Base-by-base conservation (phyloP, 371 early-diverging fungal genomes). In the Capillidium rhysosporum region DNA sequence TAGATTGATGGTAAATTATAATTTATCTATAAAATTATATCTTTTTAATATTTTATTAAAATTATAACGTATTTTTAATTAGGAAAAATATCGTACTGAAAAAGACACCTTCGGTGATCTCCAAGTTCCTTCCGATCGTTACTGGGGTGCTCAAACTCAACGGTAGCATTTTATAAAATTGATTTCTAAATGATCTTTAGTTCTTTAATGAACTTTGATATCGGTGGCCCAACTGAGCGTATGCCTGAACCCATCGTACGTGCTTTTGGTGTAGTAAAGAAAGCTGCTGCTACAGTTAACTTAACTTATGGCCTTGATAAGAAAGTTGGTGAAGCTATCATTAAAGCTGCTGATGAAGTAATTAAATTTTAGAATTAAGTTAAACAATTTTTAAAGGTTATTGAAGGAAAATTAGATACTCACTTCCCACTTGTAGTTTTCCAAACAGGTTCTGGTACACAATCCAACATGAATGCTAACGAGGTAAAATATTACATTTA, bases 361-460 rank as follows among this genome's bases (percentile, higher is more conserved):
- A 26, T 43, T 34, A 24, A n/a, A 45, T 14, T n/a, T 38, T 20
- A 12, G 18, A 20, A 48, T 41, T 20, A 16, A 2, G 5, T 41
- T 41, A 23, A 7, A 16, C 1, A 61, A 21, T 31, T 47, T 23
- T 29, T n/a, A 1, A 59, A 79, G 77, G 90, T 92, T 31, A 89
- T 88, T 54, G 78, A 77, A 24, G 94, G 92, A 40, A 80, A 79
- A 60, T 76, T 87, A 45, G 70, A 75, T 61, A 84, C 84, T 44
- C 89, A 92, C 63, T 95, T 95, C 72, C 95, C 95, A 39, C 71
- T 95, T 49, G 94, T 95, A 24, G 84, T 92, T 31, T 95, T 84
- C 87, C 92, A 93, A 66, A 93, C 94, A 28, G 95, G 95, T n/a
- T 88, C 89, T 21, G 95, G 95, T 49, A 95, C 93, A n/a, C 93